Percentiles rank a stretch among this genome's conserved stretches.
Conservation (phyloP, 2,329 filamentous ascomycete species). For the Epichloe uncinata region DNA sequence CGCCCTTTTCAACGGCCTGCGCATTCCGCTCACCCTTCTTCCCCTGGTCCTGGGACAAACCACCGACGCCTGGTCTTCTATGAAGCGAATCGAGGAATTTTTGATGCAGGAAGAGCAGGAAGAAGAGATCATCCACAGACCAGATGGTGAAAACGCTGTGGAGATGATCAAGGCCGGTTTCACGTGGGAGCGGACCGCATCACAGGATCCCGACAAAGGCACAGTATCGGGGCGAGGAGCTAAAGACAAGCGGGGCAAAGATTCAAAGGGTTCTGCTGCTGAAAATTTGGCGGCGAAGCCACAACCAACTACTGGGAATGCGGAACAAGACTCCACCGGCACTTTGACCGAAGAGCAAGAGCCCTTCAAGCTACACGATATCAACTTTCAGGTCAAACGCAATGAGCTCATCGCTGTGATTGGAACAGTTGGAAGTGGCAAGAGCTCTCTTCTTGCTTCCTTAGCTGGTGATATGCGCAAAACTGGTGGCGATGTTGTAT, state of each 20-base stretch:
- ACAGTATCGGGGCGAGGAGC: slow-evolving; percentile 20
- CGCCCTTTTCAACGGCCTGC: slow-evolving; percentile 82
- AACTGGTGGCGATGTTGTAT: slow-evolving; percentile 56
- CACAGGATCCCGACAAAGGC: slow-evolving; percentile 33
- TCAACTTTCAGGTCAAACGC: slow-evolving; percentile 55
- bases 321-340: slow-evolving; percentile 35
- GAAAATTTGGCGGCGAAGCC: slow-evolving; percentile 18
- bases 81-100: slow-evolving; percentile 80
- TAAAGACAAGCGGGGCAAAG: slow-evolving; percentile 26
- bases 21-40: slow-evolving; percentile 79
- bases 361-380: slow-evolving; percentile 58
- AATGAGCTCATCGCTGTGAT: slow-evolving; percentile 78
- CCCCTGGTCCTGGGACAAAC: slow-evolving; percentile 81
- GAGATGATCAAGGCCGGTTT: slow-evolving; percentile 63
- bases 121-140: slow-evolving; percentile 48
- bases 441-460: slow-evolving; percentile 78
- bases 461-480: slow-evolving; percentile 90
- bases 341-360: slow-evolving; percentile 45
- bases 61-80: slow-evolving; percentile 75
- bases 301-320: slow-evolving; percentile 18
- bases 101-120: slow-evolving; percentile 72
- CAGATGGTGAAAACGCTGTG: slow-evolving; percentile 53
- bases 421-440: slow-evolving; percentile 77
- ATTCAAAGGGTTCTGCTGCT: slow-evolving; percentile 24
- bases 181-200: slow-evolving; percentile 67